Evolutionary conservation across 2,329 filamentous ascomycete species (phyloP).

Genomic region (Fonsecaea pedrosoi): DNA sequence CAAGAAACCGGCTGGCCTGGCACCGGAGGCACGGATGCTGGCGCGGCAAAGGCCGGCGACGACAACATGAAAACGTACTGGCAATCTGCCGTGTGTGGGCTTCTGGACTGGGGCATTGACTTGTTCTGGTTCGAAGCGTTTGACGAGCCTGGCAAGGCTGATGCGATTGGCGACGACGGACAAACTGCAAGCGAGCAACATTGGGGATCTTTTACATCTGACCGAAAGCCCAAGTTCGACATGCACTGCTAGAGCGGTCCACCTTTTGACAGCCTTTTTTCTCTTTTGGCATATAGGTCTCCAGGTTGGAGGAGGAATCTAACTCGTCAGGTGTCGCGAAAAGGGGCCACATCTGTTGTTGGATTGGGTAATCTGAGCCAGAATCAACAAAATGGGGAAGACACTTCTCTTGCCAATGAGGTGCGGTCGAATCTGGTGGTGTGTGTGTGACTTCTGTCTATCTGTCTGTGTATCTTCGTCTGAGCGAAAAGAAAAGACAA

Average conservation of each 20-base stretch:
- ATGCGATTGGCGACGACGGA: conserved; percentile 68
- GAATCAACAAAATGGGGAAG: not conserved
- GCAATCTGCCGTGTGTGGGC: conserved; percentile 67
- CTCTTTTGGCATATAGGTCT: not conserved
- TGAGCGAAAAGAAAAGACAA: not conserved
- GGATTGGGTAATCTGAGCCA: conserved; percentile 1
- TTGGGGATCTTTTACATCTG: conserved; percentile 71
- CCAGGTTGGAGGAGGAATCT: not conserved
- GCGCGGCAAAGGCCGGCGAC: conserved; percentile 65
- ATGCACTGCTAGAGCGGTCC: conserved; percentile 31
- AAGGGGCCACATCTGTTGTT: not conserved
- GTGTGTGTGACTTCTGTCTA: not conserved
- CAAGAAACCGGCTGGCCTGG: conserved; percentile 39
- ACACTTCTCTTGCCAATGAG: not conserved
- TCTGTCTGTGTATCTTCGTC: not conserved
- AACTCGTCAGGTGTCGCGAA: not conserved
- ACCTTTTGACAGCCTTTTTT: not conserved
- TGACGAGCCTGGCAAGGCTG: conserved; percentile 73
- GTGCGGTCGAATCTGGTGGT: not conserved
- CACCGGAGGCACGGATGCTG: conserved; percentile 66
- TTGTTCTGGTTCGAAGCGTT: conserved; percentile 78
- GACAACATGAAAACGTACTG: conserved; percentile 67
- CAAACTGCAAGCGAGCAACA: conserved; percentile 67
- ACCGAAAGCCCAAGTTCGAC: conserved; percentile 54
- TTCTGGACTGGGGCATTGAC: conserved; percentile 70